phyloP scores from a whole-genome alignment of 208 protist species.

The Crithidia expoeki region DNA sequence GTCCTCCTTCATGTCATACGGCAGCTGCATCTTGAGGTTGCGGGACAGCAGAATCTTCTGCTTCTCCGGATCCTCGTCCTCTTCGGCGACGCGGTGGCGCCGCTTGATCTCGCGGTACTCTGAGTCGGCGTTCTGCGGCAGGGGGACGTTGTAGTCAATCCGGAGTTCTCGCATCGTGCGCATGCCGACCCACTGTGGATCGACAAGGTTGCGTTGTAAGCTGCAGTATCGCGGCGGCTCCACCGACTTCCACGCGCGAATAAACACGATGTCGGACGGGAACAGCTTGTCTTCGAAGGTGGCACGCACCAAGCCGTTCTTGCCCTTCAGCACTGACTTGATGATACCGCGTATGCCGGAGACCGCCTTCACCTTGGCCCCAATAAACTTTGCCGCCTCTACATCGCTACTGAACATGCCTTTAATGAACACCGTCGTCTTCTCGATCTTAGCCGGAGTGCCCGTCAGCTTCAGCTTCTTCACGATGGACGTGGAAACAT shows the following conservation, averaged over 20 bases:
- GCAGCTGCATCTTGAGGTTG: constrained; percentile 81
- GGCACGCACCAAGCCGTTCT: constrained; percentile 94
- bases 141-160: constrained; percentile 64
- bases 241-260: constrained; percentile 98
- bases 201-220: constrained; percentile 93
- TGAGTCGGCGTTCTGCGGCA: constrained; percentile 60
- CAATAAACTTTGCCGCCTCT: constrained; percentile 98
- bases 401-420: constrained; percentile 95
- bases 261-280: constrained; percentile 98
- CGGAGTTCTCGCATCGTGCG: constrained; percentile 88
- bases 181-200: constrained; percentile 87
- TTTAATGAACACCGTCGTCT: constrained; percentile 99
- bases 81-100: constrained; percentile 63
- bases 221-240: constrained; percentile 96
- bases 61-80: constrained; percentile 46
- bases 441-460: constrained; percentile 95
- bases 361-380: constrained; percentile 98
- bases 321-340: constrained; percentile 96
- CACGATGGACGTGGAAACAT: constrained; percentile 93
- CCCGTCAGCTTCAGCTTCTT: constrained; percentile 99
- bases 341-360: constrained; percentile 98
- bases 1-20: constrained; percentile 92
- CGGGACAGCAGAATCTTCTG: constrained; percentile 77
- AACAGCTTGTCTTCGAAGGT: constrained; percentile 99
- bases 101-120: constrained; percentile 90